These are phyloP conservation scores for Parasitella parasitica DNA, from an alignment of 371 early-diverging fungal species.

Conservation along the genomic window DNA sequence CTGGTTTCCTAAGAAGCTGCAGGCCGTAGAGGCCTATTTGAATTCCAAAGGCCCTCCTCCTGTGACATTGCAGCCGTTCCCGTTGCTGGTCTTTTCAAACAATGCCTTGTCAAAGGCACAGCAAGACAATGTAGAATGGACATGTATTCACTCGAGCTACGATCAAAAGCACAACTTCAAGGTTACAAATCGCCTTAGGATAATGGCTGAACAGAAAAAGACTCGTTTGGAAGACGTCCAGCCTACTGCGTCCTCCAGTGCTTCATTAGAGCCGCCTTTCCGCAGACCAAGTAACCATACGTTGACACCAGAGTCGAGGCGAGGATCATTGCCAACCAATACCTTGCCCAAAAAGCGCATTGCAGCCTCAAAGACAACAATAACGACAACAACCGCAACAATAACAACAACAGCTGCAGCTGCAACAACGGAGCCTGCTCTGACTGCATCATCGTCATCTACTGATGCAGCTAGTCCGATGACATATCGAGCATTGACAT, in stretches of 20 bases:
- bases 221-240: neutral
- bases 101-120: neutral
- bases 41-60: constrained; percentile 56
- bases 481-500: neutral
- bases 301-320: neutral
- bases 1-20: constrained; percentile 46
- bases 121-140: constrained; percentile 9
- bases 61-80: constrained; percentile 18
- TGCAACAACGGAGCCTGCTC: neutral
- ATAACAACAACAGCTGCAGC: neutral
- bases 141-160: constrained; percentile 1
- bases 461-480: neutral
- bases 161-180: constrained; percentile 10
- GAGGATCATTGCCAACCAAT: constrained; percentile 11
- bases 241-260: neutral
- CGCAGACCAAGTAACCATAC: constrained; percentile 8
- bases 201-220: neutral
- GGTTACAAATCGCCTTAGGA: neutral
- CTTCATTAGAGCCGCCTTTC: neutral
- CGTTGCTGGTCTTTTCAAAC: constrained; percentile 5
- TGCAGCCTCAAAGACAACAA: neutral
- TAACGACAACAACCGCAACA: neutral
- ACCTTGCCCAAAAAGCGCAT: constrained; percentile 1
- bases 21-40: constrained; percentile 46
- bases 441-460: neutral